phyloP scores from a whole-genome alignment of 2,329 filamentous ascomycete species.

The Chaetomiaceae sp. region DNA sequence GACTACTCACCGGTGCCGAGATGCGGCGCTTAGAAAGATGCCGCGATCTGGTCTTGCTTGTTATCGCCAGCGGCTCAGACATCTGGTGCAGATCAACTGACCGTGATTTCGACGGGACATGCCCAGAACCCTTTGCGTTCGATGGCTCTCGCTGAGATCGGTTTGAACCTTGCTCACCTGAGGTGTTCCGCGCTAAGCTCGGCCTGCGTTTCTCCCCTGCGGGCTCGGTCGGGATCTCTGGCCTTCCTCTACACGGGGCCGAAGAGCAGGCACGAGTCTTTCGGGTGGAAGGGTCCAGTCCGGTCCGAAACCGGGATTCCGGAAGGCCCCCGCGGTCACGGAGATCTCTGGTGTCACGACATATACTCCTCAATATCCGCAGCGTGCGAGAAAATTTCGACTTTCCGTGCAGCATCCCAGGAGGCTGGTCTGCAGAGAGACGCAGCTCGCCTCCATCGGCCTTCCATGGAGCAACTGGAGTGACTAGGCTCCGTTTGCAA shows the following conservation, averaged over 20 bases:
- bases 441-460: constrained; percentile 2
- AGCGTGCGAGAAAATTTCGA: not conserved
- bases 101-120: too few species aligned
- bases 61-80: not conserved
- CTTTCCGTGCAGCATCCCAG: not conserved
- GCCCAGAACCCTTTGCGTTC: too few species aligned
- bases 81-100: not conserved
- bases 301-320: constrained; percentile 1
- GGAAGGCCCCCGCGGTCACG: not conserved
- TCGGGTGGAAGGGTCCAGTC: not conserved
- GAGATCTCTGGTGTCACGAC: not conserved
- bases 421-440: not conserved
- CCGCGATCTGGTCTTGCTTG: not conserved
- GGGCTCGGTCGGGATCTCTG: too few species aligned
- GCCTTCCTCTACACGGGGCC: not conserved
- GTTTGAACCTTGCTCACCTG: too few species aligned
- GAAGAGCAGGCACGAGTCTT: not conserved
- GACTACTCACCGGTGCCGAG: not conserved
- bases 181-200: too few species aligned
- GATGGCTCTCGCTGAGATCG: too few species aligned
- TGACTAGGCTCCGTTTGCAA: not conserved
- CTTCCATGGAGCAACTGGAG: not conserved
- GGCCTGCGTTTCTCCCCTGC: too few species aligned
- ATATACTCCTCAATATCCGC: not conserved
- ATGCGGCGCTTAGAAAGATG: not conserved